Conservation (phyloP, 116 monocot genomes). For the Cymodocea nodosa region DNA sequence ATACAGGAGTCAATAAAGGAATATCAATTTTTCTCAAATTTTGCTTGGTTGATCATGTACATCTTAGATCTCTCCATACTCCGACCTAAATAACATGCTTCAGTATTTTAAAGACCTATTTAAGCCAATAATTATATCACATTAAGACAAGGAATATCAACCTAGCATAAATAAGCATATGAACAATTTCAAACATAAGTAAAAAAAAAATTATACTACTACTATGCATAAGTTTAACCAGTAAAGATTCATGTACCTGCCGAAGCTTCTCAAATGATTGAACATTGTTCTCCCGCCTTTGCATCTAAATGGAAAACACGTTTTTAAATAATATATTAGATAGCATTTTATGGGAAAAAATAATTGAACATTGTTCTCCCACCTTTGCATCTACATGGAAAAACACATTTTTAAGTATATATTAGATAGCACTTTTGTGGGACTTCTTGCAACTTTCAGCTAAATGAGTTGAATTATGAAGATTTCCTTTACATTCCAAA, state of each 20-base stretch:
- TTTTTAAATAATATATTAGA: not conserved
- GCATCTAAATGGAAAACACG: conserved; percentile 40
- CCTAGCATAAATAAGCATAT: too few species aligned
- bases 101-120: too few species aligned
- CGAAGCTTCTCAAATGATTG: conserved; percentile 94
- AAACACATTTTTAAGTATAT: not conserved
- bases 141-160: too few species aligned
- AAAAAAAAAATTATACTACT: not conserved
- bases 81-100: too few species aligned
- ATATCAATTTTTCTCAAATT: too few species aligned
- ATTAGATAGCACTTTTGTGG: not conserved
- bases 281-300: conserved; percentile 92
- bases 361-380: conserved; percentile 91
- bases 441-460: not conserved
- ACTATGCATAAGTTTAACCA: not conserved
- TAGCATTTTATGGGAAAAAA: conserved; percentile 14
- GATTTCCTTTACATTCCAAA: not conserved
- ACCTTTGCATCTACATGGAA: conserved; percentile 36
- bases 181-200: too few species aligned
- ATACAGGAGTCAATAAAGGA: too few species aligned
- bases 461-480: not conserved
- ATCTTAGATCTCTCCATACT: too few species aligned
- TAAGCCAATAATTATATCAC: too few species aligned
- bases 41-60: too few species aligned
- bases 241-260: conserved; percentile 29